A percentile compares a stretch with the other conserved stretches of the same genome.
Evolutionary conservation across 768 basidiomycete species (phyloP).

Genomic region (Suillus sp.): DNA sequence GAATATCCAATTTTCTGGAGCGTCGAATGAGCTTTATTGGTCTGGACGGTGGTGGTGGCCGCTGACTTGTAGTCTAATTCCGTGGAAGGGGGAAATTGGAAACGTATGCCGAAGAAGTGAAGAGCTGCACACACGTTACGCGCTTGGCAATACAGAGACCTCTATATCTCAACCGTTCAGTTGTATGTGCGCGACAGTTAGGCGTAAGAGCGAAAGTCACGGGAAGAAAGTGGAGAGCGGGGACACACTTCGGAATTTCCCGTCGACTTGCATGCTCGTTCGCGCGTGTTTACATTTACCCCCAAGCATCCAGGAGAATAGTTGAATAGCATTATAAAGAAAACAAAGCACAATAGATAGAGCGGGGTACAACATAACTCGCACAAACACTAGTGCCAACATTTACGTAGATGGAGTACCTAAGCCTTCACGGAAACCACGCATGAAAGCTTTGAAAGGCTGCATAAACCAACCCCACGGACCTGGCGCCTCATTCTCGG

Average conservation of each 20-base stretch:
- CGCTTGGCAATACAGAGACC: slow-evolving; percentile 13
- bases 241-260: slow-evolving; percentile 29
- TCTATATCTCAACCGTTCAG: slow-evolving; percentile 13
- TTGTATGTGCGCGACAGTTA: slow-evolving; percentile 13
- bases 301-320: not conserved
- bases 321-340: slow-evolving; percentile 11
- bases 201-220: slow-evolving; percentile 22
- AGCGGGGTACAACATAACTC: slow-evolving; percentile 8
- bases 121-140: slow-evolving; percentile 17
- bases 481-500: slow-evolving; percentile 47
- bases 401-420: slow-evolving; percentile 23
- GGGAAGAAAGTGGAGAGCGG: slow-evolving; percentile 14
- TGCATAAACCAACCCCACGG: slow-evolving; percentile 60
- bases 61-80: slow-evolving; percentile 7
- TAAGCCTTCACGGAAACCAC: slow-evolving; percentile 68
- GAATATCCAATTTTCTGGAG: slow-evolving; percentile 1
- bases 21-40: not conserved
- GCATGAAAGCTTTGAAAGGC: slow-evolving; percentile 64
- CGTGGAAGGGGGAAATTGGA: slow-evolving; percentile 12
- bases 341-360: slow-evolving; percentile 18
- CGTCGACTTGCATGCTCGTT: slow-evolving; percentile 27
- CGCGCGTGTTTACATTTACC: slow-evolving; percentile 9
- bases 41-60: slow-evolving; percentile 3
- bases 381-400: slow-evolving; percentile 5
- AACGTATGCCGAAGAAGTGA: slow-evolving; percentile 11